Base-by-base conservation (phyloP, 768 basidiomycete genomes). In the Mycena rosella region DNA sequence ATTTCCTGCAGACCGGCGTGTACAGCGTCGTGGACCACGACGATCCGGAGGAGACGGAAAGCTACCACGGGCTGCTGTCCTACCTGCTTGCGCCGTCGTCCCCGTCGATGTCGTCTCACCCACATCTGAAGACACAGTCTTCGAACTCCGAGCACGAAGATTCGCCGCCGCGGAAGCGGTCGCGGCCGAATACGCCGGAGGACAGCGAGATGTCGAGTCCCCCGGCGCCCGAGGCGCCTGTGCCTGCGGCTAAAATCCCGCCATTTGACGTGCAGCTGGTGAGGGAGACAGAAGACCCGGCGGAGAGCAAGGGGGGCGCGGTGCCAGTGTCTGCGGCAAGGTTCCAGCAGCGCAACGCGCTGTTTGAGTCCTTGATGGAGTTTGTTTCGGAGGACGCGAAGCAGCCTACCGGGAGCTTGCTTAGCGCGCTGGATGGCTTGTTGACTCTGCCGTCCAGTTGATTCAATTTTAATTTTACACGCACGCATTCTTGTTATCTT, bases 21-120 rank as follows among this genome's bases (percentile, higher is more conserved):
- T 88, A 88, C 0, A 83, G 84, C 2, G 89, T 92, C 4, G 93
- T 94, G 20, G 87, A 94, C 74, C 92, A 93, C 70, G 81, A 78
- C 62, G 85, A 91, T 70, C 72, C 84, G 0, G 84, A 87, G 62
- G 92, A 94, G 74, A 83, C 89, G 0, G 83, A 84, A 44, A 74
- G 79, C 9, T 94, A 94, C 74, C 86, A 91, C 26, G 84, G 87
- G 0, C 81, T 95, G 9, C 85, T 94, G 49, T 84, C 87, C 5
- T 85, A 93, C 69, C 82, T 94, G 5, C 80, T 94, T 14, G 78
- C 82, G 1, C 84, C 85, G 1, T 53, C 80, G 11, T 59, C 78
- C 10, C 69, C 74, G 13, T 38, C 62, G 14, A 65, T 74, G 63
- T 68, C 67, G 5, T 67, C 72, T 20, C 57, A 73, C 24, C 68